Conservation (phyloP, 805 yeast species). For the Huiozyma naganishii region DNA sequence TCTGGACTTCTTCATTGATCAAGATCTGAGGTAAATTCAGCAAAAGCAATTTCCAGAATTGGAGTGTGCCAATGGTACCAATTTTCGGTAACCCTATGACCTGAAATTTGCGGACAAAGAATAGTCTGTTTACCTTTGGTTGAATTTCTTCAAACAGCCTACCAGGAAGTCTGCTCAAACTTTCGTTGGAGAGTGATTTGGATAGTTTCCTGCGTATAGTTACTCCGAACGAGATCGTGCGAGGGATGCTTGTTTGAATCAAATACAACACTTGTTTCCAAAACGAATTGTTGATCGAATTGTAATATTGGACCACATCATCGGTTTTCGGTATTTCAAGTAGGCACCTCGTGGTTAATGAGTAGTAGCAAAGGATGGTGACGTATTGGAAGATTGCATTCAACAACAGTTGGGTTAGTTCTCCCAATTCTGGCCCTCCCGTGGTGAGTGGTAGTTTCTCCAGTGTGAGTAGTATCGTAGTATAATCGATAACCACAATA, state of each 20-base stretch:
- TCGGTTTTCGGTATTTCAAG: slow-evolving; percentile 9
- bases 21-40: slow-evolving; percentile 10
- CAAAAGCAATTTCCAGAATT: not conserved
- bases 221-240: not conserved
- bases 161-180: not conserved
- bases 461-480: not conserved
- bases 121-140: slow-evolving; percentile 3
- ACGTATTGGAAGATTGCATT: slow-evolving; percentile 9
- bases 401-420: not conserved
- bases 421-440: not conserved
- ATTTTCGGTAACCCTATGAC: slow-evolving; percentile 4
- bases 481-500: not conserved
- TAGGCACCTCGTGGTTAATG: slow-evolving; percentile 11
- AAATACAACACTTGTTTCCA: slow-evolving; percentile 13
- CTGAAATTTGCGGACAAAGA: slow-evolving; percentile 4
- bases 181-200: not conserved
- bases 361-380: slow-evolving; percentile 15
- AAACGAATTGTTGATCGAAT: slow-evolving; percentile 8
- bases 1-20: slow-evolving; percentile 12
- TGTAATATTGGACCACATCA: slow-evolving; percentile 16
- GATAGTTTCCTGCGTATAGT: not conserved
- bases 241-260: slow-evolving; percentile 10
- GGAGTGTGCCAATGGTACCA: not conserved
- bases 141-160: slow-evolving; percentile 1
- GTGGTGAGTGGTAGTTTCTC: not conserved